Conservation (phyloP, 208 protist species). For the Borovskyia barvae region DNA sequence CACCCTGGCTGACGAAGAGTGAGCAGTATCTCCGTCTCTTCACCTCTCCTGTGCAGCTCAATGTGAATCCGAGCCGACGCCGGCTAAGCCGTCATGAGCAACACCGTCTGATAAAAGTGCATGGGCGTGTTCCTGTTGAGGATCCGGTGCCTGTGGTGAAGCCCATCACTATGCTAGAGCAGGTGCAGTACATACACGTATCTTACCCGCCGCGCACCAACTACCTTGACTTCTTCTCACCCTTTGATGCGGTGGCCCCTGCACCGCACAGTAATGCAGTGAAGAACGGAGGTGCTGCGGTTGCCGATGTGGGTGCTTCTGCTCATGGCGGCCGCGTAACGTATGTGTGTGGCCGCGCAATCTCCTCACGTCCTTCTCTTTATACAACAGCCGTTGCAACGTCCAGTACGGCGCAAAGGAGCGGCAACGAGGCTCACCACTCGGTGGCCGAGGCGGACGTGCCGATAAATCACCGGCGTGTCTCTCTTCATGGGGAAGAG, state of each 20-base stretch:
- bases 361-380: constrained; percentile 12
- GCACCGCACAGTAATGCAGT: neutral
- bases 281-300: neutral
- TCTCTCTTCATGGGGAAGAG: constrained; percentile 19
- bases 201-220: constrained; percentile 14
- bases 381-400: constrained; percentile 2
- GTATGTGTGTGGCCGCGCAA: constrained; percentile 16
- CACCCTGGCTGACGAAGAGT: constrained; percentile 46
- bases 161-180: constrained; percentile 35
- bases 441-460: neutral
- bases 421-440: neutral
- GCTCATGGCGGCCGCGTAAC: neutral
- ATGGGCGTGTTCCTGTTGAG: constrained; percentile 32
- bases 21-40: constrained; percentile 75
- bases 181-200: constrained; percentile 29
- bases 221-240: constrained; percentile 30
- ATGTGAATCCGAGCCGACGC: constrained; percentile 48
- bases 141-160: constrained; percentile 51
- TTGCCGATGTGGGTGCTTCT: neutral
- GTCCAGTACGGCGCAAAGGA: neutral
- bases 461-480: constrained; percentile 6
- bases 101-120: constrained; percentile 61
- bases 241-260: constrained; percentile 2
- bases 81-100: constrained; percentile 75
- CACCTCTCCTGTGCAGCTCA: constrained; percentile 76